Evolutionary conservation across 2,329 filamentous ascomycete species (phyloP), one percentile per base, ranked within the genome.

Genomic region (Penicillium olsonii): DNA sequence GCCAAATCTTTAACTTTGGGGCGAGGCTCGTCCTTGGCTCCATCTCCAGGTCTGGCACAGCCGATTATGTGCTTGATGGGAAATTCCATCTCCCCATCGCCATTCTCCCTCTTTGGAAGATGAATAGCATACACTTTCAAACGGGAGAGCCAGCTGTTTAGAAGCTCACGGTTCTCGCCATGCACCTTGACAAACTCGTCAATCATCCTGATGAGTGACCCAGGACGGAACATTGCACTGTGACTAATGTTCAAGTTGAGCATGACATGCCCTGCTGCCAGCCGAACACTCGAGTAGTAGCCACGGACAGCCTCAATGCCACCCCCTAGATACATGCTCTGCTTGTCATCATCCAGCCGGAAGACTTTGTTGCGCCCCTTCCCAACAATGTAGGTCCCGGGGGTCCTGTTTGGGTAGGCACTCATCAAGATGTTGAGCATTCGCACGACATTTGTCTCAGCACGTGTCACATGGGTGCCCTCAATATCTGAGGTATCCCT

Each of bases 201-300:
- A 5, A 47, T 12, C 12, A 50, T 29, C 1, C 19, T 14, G 0
- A 2, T 10, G 44, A 60, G 17, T 1, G 37, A 18, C 5, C 37
- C 38, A 5, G 35, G 35, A 0, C 8, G 15, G 31, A 45, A 61
- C 38, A 62, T 59, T 3, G 58, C 48, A 4, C 51, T 52, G 37
- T 62, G 58, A 19, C 51, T 61, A 18, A 61, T 51, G 29, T 57
- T 59, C 35, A 62, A 19, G 33, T 62, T 62, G 2, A 62, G 39
- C 14, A 60, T 37, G 26, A 57, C 15, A 20, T 38, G 40, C 5
- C 50, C 47, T 18, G 48, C 46, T 8, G 43, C 51, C 22, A 52
- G 38, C 20, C 59, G 53, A 9, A 60, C 53, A 50, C 59, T 62
- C 5, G 56, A 52, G 18, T 48, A 60, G 46, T 48, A 55, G 3